Evolutionary conservation across 345 rosid species (phyloP).

Genomic region (Hibiscus tridactylites): DNA sequence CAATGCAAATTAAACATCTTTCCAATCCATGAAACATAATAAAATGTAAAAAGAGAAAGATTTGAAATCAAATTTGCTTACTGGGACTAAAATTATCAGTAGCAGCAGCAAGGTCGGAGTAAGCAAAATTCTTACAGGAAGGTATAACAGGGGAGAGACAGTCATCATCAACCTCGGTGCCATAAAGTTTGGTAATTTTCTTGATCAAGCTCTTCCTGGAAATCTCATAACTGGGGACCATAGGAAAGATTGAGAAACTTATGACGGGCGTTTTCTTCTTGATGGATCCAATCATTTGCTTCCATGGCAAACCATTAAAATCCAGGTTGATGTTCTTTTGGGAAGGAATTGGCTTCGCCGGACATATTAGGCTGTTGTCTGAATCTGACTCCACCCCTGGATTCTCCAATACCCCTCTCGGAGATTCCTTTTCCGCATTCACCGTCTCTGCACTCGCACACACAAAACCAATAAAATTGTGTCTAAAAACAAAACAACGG

Average conservation of each 20-base stretch:
- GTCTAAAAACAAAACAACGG: not conserved
- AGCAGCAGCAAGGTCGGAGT: conserved; percentile 42
- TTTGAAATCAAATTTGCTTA: conserved; percentile 7
- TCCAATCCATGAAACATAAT: not conserved
- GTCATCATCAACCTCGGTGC: conserved; percentile 28
- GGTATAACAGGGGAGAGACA: conserved; percentile 28
- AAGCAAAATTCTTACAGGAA: conserved; percentile 53
- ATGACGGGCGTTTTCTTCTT: conserved; percentile 35
- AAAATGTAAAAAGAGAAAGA: too few relatives aligned
- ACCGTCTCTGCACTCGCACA: conserved; percentile 10
- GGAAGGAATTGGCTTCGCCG: conserved; percentile 14
- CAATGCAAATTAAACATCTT: not conserved
- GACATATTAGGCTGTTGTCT: conserved; percentile 20
- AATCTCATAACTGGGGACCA: conserved; percentile 17
- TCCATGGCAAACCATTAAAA: conserved; percentile 30
- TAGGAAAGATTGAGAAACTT: conserved; percentile 34
- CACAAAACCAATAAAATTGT: not conserved
- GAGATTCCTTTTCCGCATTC: conserved; percentile 27
- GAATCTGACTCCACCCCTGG: conserved; percentile 26
- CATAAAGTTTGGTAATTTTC: conserved; percentile 30
- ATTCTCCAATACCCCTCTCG: conserved; percentile 46
- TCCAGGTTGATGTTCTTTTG: not conserved
- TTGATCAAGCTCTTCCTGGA: conserved; percentile 35
- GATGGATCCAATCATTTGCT: conserved; percentile 27
- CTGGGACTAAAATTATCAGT: conserved; percentile 48